Evolutionary conservation across 768 basidiomycete species (phyloP).

Genomic region (Leccinum aurantiacum): DNA sequence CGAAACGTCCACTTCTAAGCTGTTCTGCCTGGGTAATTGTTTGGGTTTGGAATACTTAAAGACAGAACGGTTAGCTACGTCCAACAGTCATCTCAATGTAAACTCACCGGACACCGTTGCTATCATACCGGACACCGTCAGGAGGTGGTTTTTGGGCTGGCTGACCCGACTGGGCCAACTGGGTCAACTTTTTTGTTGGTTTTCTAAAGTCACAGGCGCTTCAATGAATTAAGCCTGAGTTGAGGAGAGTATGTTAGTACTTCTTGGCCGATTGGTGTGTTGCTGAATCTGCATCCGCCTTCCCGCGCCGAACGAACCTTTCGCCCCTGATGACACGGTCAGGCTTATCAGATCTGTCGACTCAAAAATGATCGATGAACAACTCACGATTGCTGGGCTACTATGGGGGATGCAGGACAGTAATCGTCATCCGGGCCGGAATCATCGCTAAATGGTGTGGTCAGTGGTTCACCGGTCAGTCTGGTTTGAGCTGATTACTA

Average conservation of each 20-base stretch:
- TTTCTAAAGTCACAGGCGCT: too few species aligned
- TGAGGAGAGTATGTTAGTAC: conserved; percentile 1
- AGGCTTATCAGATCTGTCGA: not conserved
- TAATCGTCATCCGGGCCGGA: not conserved
- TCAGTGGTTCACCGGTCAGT: not conserved
- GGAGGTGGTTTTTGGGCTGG: too few species aligned
- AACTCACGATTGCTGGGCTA: not conserved
- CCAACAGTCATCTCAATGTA: not conserved
- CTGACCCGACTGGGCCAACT: too few species aligned
- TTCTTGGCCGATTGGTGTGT: rapidly evolving
- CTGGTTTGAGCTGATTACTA: not conserved
- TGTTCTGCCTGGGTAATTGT: rapidly evolving
- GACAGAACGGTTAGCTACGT: not conserved
- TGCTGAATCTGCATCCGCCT: rapidly evolving
- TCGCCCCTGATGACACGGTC: not conserved
- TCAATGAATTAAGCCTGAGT: not conserved
- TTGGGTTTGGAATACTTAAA: not conserved
- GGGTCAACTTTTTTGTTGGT: too few species aligned
- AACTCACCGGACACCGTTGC: too few species aligned
- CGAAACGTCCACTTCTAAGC: too few species aligned
- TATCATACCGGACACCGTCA: too few species aligned
- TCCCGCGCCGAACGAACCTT: conserved; percentile 6
- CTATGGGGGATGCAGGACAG: not conserved
- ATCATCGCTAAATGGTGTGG: not conserved
- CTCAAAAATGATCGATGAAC: not conserved